Percentiles rank a stretch among this genome's conserved stretches.
These are phyloP conservation scores for Cladophialophora exuberans DNA, from an alignment of 2,329 filamentous ascomycete genomes.

Conservation along the genomic window DNA sequence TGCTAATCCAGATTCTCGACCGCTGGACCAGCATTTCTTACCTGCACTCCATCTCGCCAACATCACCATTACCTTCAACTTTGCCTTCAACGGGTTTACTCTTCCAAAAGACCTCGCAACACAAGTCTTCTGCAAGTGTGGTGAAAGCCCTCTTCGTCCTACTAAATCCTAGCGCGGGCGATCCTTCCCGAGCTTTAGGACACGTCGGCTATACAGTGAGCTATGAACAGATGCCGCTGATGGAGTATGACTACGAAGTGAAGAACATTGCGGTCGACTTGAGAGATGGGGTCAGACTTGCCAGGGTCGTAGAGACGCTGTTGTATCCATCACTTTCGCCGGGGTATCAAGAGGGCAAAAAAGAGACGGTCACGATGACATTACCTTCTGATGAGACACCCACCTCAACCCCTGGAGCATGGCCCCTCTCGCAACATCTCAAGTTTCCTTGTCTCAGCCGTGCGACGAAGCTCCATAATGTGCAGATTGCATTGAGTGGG, in stretches of 20 bases:
- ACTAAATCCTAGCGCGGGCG: conserved; percentile 62
- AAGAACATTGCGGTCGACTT: conserved; percentile 65
- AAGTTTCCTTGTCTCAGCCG: conserved; percentile 61
- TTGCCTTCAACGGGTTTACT: too few species aligned
- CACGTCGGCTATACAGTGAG: conserved; percentile 61
- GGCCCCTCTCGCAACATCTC: conserved; percentile 59
- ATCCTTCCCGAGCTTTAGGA: conserved; percentile 57
- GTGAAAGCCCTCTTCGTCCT: conserved; percentile 56
- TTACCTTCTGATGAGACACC: conserved; percentile 50
- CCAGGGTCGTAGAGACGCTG: conserved; percentile 62
- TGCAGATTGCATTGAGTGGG: conserved; percentile 60
- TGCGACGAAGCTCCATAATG: conserved; percentile 62
- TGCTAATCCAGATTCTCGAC: conserved; percentile 65
- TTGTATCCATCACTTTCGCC: conserved; percentile 47
- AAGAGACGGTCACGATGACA: conserved; percentile 49
- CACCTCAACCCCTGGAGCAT: conserved; percentile 37
- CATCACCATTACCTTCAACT: too few species aligned
- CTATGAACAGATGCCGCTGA: conserved; percentile 59
- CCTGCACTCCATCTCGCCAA: too few species aligned
- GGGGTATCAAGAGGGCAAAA: conserved; percentile 32
- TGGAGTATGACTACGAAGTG: conserved; percentile 63
- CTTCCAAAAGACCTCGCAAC: conserved; percentile 55
- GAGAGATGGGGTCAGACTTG: conserved; percentile 63
- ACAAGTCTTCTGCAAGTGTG: conserved; percentile 61
- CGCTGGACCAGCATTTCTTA: too few species aligned